Base-by-base conservation (phyloP, 1,284 basidiomycete genomes). In the Peniophora sp. region DNA sequence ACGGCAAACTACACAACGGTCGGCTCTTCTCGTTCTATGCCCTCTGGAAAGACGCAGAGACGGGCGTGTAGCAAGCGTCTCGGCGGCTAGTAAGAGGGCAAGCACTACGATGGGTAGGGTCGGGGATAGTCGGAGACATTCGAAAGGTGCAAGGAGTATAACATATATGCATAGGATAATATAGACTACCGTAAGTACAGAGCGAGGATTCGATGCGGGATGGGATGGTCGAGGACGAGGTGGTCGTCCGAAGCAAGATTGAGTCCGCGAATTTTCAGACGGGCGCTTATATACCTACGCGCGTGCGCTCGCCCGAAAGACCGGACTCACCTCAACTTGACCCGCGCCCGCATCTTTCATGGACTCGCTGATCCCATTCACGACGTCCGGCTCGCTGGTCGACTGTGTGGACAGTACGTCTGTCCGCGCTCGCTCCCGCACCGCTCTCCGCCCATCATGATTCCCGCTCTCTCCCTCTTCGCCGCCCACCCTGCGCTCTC, bases 321-420 rank as follows among this genome's bases (percentile, higher is more conserved):
- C 27, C 27, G 27, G 27, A 32, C 27, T 32, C 6, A 12, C 27
- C 27, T 6, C 27, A 5, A 32, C 27, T 32, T 32, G 27, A 32
- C 5, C 27, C 27, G 27, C 27, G 27, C 27, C 5, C 27, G 27
- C 27, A 32, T 32, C 27, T 32, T 23, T 52, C 54, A 95, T 96
- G 92, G 92, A 96, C 73, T 92, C 92, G 52, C 73, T 96, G 60
- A 95, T 96, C 62, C 92, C 93, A 49, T 97, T 97, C 71, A 97
- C 94, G 56, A 97, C 94, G 19, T 96, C 93, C 48, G 94, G 94
- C 61, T 92, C 93, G 58, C 81, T 97, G 56, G 89, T 97, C 68
- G 94, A 97, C 78, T 92, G 92, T 69, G 95, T 97, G 73, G 94
- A 97, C 83, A 96, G 94, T 97, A 84, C 84, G 93, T 93, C 73